Evolutionary conservation across 2,329 filamentous ascomycete species (phyloP).

Genomic region (Aspergillus sp.): DNA sequence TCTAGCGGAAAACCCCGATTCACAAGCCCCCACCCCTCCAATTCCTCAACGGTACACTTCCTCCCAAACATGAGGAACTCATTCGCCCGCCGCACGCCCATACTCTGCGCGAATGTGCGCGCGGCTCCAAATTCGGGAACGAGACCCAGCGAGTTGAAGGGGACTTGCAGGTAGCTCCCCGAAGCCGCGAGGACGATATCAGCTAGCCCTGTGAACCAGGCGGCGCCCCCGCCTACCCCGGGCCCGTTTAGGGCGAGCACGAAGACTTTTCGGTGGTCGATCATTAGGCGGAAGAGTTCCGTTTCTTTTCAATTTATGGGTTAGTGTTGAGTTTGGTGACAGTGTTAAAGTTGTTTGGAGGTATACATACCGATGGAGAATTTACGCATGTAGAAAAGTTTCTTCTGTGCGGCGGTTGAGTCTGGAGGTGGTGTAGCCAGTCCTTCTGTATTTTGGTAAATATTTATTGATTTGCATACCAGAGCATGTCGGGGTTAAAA

Average conservation of each 20-base stretch:
- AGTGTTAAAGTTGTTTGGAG: not conserved
- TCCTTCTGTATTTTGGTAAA: not conserved
- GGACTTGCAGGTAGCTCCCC: constrained; percentile 49
- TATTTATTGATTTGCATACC: not conserved
- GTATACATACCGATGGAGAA: not conserved
- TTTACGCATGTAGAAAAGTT: constrained; percentile 10
- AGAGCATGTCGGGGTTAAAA: no score
- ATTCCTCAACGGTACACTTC: constrained; percentile 45
- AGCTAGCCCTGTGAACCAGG: constrained; percentile 51
- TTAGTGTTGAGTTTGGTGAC: not conserved
- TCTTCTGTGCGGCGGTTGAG: not conserved
- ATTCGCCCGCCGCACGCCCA: constrained; percentile 52
- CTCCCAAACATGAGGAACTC: constrained; percentile 55
- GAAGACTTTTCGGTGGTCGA: constrained; percentile 53
- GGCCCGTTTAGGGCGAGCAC: constrained; percentile 53
- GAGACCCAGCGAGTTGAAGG: constrained; percentile 49
- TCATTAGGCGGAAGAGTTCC: constrained; percentile 45
- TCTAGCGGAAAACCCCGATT: constrained; percentile 47
- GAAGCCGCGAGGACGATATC: constrained; percentile 51
- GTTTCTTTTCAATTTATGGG: constrained; percentile 4
- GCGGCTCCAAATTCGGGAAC: constrained; percentile 53
- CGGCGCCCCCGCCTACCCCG: constrained; percentile 51
- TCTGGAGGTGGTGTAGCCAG: not conserved
- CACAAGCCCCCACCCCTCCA: constrained; percentile 46
- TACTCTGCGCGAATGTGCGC: constrained; percentile 46